phyloP scores from a whole-genome alignment of 225 moss, liverwort and hornwort genomes.

The Straminergon stramineum region DNA sequence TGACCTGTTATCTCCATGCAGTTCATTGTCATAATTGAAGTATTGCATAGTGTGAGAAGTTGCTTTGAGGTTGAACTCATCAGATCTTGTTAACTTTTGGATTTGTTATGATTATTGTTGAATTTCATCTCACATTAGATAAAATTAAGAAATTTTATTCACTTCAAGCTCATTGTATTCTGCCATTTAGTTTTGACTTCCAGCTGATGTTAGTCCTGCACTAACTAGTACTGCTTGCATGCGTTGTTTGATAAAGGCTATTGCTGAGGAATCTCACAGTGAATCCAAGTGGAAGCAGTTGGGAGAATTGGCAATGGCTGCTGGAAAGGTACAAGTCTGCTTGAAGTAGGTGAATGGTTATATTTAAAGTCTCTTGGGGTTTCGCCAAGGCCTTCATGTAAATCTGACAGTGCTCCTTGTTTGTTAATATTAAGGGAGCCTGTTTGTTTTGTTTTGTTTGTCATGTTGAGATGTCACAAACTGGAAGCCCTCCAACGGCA shows the following conservation, averaged over 20 bases:
- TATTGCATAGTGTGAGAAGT: background rate
- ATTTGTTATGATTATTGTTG: conserved; percentile 14
- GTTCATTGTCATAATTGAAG: background rate
- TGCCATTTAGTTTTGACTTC: background rate
- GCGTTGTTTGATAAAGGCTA: conserved; percentile 25
- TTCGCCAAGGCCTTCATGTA: background rate
- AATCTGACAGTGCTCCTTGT: background rate
- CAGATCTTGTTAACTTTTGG: background rate
- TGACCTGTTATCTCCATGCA: background rate
- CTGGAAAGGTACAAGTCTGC: conserved; percentile 54
- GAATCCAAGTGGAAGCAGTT: conserved; percentile 95
- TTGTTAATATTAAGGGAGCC: background rate
- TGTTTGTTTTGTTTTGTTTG: background rate
- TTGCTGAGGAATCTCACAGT: conserved; percentile 82
- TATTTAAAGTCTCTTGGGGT: background rate
- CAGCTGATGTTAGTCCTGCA: background rate
- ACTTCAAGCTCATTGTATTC: background rate
- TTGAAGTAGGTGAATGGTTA: background rate
- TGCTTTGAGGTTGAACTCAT: background rate
- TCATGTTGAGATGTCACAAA: background rate
- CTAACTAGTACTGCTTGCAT: background rate
- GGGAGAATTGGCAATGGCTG: conserved; percentile 87
- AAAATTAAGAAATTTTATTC: background rate
- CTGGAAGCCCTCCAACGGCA: background rate
- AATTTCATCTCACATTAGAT: background rate